Conservation (phyloP, 2,329 filamentous ascomycete genomes). For the Cladosporium colombiae region DNA sequence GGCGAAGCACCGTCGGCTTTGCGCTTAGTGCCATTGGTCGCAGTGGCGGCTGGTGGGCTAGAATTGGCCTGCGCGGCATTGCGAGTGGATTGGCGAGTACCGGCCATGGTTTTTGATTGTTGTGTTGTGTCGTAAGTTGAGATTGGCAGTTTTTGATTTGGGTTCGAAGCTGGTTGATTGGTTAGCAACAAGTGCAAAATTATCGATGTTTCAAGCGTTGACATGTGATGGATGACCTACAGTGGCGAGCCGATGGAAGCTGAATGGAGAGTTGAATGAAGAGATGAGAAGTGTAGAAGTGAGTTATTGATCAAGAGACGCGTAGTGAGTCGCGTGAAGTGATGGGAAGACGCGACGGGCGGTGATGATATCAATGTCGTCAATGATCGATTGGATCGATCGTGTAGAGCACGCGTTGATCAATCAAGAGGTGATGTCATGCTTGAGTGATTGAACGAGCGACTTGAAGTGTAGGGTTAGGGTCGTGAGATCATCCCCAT, state of each 20-base stretch:
- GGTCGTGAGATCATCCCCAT: background rate
- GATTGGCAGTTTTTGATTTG: background rate
- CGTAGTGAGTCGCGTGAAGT: conserved; percentile 9
- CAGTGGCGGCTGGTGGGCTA: conserved; percentile 27
- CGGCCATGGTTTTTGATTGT: conserved; percentile 28
- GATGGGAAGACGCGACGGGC: conserved; percentile 8
- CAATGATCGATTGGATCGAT: conserved; percentile 14
- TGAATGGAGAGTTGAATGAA: background rate
- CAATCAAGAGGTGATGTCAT: background rate
- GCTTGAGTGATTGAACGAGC: background rate
- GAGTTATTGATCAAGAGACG: background rate
- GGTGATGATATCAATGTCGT: conserved; percentile 9
- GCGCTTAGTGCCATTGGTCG: conserved; percentile 38
- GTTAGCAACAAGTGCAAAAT: background rate
- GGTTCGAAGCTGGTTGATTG: background rate
- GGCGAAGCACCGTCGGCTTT: conserved; percentile 39
- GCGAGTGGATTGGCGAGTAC: conserved; percentile 13
- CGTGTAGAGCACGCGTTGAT: background rate
- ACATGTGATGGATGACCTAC: background rate
- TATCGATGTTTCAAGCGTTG: background rate
- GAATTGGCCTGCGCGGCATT: conserved; percentile 20
- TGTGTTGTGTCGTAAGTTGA: background rate
- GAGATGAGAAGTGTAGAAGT: background rate
- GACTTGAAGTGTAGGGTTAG: background rate
- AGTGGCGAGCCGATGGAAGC: background rate